These are phyloP conservation scores for Nakaseomyces glabratus DNA, from an alignment of 1,139 yeast genomes.

Conservation along the genomic window DNA sequence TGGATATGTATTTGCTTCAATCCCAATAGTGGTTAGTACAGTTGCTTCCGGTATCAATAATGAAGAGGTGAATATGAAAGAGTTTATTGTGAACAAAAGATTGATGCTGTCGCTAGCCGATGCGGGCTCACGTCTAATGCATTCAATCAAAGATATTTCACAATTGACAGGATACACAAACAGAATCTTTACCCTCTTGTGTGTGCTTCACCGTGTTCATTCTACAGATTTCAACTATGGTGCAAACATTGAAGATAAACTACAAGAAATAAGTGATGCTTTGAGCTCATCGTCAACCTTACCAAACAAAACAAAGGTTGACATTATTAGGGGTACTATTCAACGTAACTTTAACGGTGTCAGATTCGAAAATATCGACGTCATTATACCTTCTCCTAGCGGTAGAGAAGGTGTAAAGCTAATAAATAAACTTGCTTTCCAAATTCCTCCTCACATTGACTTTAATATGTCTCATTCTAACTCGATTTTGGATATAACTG, in stretches of 20 bases:
- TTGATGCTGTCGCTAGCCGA: constrained; percentile 86
- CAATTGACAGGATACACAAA: constrained; percentile 88
- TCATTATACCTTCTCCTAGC: constrained; percentile 60
- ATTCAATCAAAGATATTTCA: constrained; percentile 86
- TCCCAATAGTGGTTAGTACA: constrained; percentile 60
- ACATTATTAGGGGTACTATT: constrained; percentile 62
- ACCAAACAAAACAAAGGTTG: constrained; percentile 1
- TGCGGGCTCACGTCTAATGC: constrained; percentile 95
- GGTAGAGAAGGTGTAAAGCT: constrained; percentile 51
- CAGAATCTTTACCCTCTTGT: constrained; percentile 65
- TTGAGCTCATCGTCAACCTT: background rate
- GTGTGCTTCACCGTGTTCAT: constrained; percentile 75
- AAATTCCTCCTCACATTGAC: constrained; percentile 39
- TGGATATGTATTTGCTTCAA: constrained; percentile 82
- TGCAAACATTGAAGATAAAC: constrained; percentile 20
- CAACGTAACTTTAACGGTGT: constrained; percentile 74
- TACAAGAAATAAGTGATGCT: constrained; percentile 1
- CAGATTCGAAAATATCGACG: constrained; percentile 73
- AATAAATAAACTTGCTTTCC: constrained; percentile 54
- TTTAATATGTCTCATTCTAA: constrained; percentile 19
- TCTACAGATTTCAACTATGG: constrained; percentile 61
- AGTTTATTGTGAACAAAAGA: constrained; percentile 82
- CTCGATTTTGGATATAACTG: constrained; percentile 21
- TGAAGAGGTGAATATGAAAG: constrained; percentile 62
- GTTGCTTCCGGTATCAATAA: constrained; percentile 32